These are phyloP conservation scores for Phialophora verrucosa DNA, from an alignment of 2,329 filamentous ascomycete species.

Conservation along the genomic window DNA sequence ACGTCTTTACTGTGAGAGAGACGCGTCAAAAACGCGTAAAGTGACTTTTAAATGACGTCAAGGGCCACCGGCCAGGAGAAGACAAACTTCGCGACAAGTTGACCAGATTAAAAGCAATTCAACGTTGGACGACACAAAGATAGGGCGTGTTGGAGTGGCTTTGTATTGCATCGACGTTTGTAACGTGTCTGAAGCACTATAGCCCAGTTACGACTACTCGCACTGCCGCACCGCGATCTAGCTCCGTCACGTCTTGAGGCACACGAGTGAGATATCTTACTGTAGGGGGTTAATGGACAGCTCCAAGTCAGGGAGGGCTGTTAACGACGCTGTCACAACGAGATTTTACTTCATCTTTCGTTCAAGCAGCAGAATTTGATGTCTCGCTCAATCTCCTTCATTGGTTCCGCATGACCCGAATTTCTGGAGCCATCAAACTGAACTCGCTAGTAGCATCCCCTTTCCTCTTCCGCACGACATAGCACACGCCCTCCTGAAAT, in stretches of 20 bases:
- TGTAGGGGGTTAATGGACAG: too few relatives aligned
- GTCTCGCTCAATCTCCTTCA: background rate
- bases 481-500: background rate
- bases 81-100: background rate
- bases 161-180: too few relatives aligned
- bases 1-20: background rate
- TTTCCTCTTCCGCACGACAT: background rate
- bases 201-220: too few relatives aligned
- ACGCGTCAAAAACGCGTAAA: conserved; percentile 24
- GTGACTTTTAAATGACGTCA: conserved; percentile 17
- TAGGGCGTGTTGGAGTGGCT: too few relatives aligned
- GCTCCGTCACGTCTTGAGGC: too few relatives aligned
- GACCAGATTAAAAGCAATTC: background rate
- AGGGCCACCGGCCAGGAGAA: background rate
- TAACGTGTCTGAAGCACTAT: too few relatives aligned
- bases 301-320: too few relatives aligned
- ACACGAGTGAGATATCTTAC: too few relatives aligned
- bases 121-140: background rate
- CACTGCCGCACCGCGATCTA: too few relatives aligned
- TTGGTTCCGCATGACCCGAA: background rate
- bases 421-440: background rate
- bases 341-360: background rate
- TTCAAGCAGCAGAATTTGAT: background rate
- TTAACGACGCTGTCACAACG: too few relatives aligned
- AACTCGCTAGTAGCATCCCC: background rate